Base-by-base conservation (phyloP, 305 asterid genomes). In the Fraxinus velutina region DNA sequence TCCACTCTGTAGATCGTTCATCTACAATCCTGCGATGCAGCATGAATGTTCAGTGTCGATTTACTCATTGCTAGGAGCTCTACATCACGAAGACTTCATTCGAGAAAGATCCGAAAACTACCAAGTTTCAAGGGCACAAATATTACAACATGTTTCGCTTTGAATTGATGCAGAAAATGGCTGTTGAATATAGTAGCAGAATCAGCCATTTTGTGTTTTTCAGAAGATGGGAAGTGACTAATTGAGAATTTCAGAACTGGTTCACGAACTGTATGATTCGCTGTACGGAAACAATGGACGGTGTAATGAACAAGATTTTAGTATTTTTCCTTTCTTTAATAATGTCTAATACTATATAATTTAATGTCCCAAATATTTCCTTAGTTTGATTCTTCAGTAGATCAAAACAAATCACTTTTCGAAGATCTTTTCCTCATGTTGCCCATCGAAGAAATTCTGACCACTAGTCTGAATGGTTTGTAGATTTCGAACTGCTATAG, bases 1-100 rank as follows among this genome's bases (percentile, higher is more conserved):
- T 77, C 95, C 95, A 0, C 79, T 91, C 1, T 91, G 93, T 64
- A 80, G 93, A 77, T 85, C 89, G 17, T 78, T 34, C 21, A 87
- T 89, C 1, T 81, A 75, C 3, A 57, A 64, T 6, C 50, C 32
- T 30, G 73, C 22, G 33, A 39, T 83, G 34, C 80, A 81, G 15
- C 78, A 33, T 6, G 83, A 55, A 19, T 79, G 83, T 52, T 64
- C 88, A 10, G 71, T 83, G 33, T 76, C 84, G 22, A 12, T 86
- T 64, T 52, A 80, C 71, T 68, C 78, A 19, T 83, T 86, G 79
- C 80, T 86, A 1, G 87, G 84, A 68, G 86, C 90, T 15, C 80
- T 89, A 1, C 78, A 44, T 12, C 82, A 92, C 83, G 93, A 87
- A 79, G 92, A 91, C 78, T 88, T 86, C 27, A 82, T 79, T 81